A percentile compares a stretch with the other conserved stretches of the same genome.
Conservation (phyloP, 495 filamentous ascomycete species). For the Xylaria acuta region DNA sequence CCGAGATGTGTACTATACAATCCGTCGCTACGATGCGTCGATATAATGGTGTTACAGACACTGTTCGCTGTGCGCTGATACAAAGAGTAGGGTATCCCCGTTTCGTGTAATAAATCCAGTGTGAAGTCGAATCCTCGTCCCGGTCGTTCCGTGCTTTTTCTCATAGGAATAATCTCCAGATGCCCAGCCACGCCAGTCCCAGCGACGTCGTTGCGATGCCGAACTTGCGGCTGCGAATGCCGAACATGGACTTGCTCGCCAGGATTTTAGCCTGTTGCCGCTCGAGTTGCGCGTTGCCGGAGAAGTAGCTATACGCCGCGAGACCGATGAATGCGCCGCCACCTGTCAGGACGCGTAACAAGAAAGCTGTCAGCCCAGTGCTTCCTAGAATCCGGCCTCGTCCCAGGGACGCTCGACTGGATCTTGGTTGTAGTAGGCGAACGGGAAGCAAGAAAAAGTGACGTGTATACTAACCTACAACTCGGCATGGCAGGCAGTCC, state of each 20-base stretch:
- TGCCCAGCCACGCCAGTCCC: conserved; percentile 71
- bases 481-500: conserved; percentile 72
- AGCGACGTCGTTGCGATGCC: conserved; percentile 76
- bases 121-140: neutral
- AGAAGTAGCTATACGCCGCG: conserved; percentile 84
- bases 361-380: conserved; percentile 20
- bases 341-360: conserved; percentile 55
- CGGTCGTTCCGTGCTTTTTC: neutral
- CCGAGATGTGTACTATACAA: neutral
- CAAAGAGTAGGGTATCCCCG: conserved; percentile 5
- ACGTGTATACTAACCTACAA: conserved; percentile 62
- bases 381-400: neutral
- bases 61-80: neutral
- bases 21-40: neutral
- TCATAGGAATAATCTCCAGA: conserved; percentile 49
- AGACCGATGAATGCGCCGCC: conserved; percentile 87
- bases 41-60: neutral
- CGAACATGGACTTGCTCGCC: conserved; percentile 73
- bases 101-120: neutral
- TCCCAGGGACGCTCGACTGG: neutral
- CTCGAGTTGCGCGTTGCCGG: conserved; percentile 76
- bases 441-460: neutral
- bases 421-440: neutral
- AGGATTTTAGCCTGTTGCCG: conserved; percentile 72
- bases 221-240: conserved; percentile 72